Evolutionary conservation across 768 basidiomycete species (phyloP).

Genomic region (Lactifluus subvellereus): DNA sequence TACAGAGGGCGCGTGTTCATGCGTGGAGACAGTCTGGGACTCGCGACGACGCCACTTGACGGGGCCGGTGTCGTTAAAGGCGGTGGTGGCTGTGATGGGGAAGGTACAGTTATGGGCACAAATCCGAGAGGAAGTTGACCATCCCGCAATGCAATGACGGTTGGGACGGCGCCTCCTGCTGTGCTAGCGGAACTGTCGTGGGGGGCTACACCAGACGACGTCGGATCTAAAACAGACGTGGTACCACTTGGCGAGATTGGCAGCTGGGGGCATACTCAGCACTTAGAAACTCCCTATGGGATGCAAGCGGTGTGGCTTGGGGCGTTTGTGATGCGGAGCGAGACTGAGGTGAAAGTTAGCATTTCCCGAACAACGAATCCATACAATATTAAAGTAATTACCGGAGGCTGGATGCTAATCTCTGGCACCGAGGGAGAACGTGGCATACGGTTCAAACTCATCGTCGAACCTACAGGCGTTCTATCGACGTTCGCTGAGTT

Average conservation of each 20-base stretch:
- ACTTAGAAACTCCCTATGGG: constrained; percentile 12
- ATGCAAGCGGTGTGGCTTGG: constrained; percentile 15
- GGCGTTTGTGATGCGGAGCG: constrained; percentile 24
- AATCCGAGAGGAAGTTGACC: constrained; percentile 23
- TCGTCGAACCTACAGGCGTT: constrained; percentile 14
- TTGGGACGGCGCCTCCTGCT: background rate
- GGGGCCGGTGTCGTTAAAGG: background rate
- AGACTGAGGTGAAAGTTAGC: constrained; percentile 11
- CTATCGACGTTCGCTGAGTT: constrained; percentile 2
- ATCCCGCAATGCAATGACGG: constrained; percentile 1
- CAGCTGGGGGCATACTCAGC: constrained; percentile 19
- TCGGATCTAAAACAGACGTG: background rate
- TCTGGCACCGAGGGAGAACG: constrained; percentile 19
- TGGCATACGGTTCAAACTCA: constrained; percentile 15
- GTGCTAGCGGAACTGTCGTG: background rate
- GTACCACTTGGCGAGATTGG: constrained; percentile 9
- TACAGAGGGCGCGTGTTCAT: constrained; percentile 2
- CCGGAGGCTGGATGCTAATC: constrained; percentile 16
- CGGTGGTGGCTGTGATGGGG: constrained; percentile 6
- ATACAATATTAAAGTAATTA: background rate
- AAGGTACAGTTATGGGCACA: constrained; percentile 11
- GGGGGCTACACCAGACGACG: constrained; percentile 1
- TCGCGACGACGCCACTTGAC: background rate
- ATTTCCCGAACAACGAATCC: background rate
- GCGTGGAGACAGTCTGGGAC: constrained; percentile 6